These are phyloP conservation scores for Tilletia caries DNA, from an alignment of 1,284 basidiomycete species.

Conservation along the genomic window DNA sequence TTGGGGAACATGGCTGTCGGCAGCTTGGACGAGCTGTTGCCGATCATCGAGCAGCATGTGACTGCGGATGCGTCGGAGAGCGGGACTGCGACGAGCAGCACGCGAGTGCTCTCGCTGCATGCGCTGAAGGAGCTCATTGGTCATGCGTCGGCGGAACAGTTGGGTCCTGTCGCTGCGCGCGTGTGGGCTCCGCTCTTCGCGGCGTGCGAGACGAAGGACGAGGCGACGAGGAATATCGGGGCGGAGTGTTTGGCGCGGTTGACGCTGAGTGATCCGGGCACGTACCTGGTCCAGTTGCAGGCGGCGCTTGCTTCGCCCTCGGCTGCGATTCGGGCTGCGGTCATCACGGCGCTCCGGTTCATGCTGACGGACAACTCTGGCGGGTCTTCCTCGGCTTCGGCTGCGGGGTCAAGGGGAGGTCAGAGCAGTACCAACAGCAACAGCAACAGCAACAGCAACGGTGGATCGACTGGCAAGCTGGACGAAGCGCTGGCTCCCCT, in stretches of 20 bases:
- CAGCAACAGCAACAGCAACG: background rate
- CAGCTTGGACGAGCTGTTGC: conserved; percentile 78
- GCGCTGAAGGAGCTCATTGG: conserved; percentile 94
- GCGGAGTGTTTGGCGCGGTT: conserved; percentile 95
- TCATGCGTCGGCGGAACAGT: conserved; percentile 75
- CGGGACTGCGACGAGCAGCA: conserved; percentile 57
- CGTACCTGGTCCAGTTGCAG: conserved; percentile 68
- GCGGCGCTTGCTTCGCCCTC: conserved; percentile 63
- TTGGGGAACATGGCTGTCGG: conserved; percentile 90
- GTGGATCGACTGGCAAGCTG: conserved; percentile 21
- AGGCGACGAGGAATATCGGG: conserved; percentile 86
- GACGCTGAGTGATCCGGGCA: conserved; percentile 80
- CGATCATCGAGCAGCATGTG: conserved; percentile 76
- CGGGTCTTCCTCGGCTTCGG: no score
- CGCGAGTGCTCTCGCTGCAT: conserved; percentile 77
- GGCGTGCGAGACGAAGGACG: conserved; percentile 61
- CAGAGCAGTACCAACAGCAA: background rate
- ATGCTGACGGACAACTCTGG: conserved; percentile 82
- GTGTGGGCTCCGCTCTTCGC: conserved; percentile 72
- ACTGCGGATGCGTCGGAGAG: conserved; percentile 56
- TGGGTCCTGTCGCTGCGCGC: conserved; percentile 77
- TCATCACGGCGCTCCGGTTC: conserved; percentile 89
- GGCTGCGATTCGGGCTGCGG: conserved; percentile 67
- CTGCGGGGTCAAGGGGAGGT: background rate
- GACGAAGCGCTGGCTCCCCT: conserved; percentile 82